A percentile compares a stretch with the other conserved stretches of the same genome.
phyloP scores from a whole-genome alignment of 1,284 basidiomycete genomes.

The Boletus calvinii region DNA sequence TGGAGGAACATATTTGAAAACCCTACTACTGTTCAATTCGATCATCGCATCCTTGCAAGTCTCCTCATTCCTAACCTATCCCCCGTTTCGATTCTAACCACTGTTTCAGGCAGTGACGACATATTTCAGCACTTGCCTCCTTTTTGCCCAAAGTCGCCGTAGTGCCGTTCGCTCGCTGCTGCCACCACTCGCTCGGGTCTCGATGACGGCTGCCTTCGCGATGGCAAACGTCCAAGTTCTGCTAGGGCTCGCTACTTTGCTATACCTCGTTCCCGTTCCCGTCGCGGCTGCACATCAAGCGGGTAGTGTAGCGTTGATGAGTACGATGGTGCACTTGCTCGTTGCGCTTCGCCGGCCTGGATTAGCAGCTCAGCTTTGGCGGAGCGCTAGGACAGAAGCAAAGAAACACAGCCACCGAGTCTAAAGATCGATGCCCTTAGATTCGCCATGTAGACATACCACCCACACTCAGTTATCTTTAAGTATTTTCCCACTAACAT shows the following conservation, averaged over 20 bases:
- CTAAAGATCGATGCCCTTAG: conserved; percentile 2
- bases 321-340: conserved; percentile 79
- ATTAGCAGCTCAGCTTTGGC: conserved; percentile 64
- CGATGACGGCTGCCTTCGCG: conserved; percentile 69
- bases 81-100: not conserved
- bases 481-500: not conserved
- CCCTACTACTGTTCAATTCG: conserved; percentile 96
- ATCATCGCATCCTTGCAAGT: conserved; percentile 88
- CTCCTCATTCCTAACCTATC: not conserved
- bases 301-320: conserved; percentile 86
- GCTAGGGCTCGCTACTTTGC: conserved; percentile 88
- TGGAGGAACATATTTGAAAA: conserved; percentile 97
- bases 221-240: conserved; percentile 87
- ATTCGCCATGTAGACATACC: conserved; percentile 16
- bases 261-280: conserved; percentile 93
- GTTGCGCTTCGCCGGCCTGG: conserved; percentile 75
- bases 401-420: conserved; percentile 16
- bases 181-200: conserved; percentile 64
- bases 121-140: conserved; percentile 65
- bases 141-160: conserved; percentile 59
- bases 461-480: conserved; percentile 29
- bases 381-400: conserved; percentile 35
- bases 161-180: conserved; percentile 58
- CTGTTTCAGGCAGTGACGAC: conserved; percentile 75
- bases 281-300: conserved; percentile 95